Conservation (phyloP, 2,329 filamentous ascomycete species). For the Aspergillus latus region DNA sequence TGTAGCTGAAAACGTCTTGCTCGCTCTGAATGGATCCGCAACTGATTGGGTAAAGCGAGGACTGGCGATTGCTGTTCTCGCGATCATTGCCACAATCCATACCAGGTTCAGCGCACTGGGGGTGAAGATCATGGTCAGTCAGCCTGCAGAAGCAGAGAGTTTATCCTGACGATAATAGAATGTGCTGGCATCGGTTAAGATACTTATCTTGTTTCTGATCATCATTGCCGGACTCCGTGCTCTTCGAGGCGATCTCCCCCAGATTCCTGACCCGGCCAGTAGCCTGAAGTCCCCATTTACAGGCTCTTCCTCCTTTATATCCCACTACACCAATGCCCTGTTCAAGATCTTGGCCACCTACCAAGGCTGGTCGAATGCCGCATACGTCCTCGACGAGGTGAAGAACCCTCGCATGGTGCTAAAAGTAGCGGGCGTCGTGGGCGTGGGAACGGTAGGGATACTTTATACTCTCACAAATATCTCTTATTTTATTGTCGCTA, state of each 20-base stretch:
- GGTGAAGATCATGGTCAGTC: conserved; percentile 56
- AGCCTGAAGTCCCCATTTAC: conserved; percentile 65
- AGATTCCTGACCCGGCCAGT: conserved; percentile 57
- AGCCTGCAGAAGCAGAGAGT: neutral
- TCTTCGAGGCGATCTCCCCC: conserved; percentile 57
- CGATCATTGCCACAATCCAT: conserved; percentile 64
- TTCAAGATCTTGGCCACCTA: conserved; percentile 73
- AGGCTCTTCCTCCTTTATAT: conserved; percentile 59
- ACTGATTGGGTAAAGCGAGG: conserved; percentile 67
- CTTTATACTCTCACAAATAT: conserved; percentile 68
- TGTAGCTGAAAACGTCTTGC: conserved; percentile 69
- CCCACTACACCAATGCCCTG: conserved; percentile 67
- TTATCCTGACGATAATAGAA: conserved; percentile 42
- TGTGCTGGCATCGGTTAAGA: conserved; percentile 63
- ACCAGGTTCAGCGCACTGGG: conserved; percentile 65
- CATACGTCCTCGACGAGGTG: conserved; percentile 58
- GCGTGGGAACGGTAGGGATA: conserved; percentile 58
- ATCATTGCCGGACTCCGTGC: conserved; percentile 63
- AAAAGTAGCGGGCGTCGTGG: conserved; percentile 63
- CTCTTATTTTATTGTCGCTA: conserved; percentile 61
- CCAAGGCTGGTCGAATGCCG: conserved; percentile 44
- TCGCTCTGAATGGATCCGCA: conserved; percentile 63
- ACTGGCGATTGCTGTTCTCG: conserved; percentile 66
- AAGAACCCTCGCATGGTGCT: conserved; percentile 65
- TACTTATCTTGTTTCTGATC: conserved; percentile 65